Percentiles rank a stretch among this genome's conserved stretches.
These are phyloP conservation scores for Escallonia herrerae DNA, from an alignment of 129 eudicot species.

Conservation along the genomic window DNA sequence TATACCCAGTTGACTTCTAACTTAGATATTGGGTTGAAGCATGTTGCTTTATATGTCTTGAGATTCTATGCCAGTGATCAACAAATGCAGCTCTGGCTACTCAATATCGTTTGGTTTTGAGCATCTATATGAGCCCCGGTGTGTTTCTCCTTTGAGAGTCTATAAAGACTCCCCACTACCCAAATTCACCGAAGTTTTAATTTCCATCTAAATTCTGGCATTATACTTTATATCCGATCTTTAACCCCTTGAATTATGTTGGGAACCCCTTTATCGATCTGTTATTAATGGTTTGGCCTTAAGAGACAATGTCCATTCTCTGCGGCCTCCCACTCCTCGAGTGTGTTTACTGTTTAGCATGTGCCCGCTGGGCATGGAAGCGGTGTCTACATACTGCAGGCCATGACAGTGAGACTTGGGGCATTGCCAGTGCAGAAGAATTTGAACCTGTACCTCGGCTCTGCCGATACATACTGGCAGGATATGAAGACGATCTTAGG, in stretches of 20 bases:
- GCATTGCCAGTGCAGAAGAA: slow-evolving; percentile 63
- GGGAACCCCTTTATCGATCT: background rate
- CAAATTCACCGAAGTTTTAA: no score
- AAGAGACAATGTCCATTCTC: slow-evolving; percentile 58
- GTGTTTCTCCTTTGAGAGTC: background rate
- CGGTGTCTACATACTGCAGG: slow-evolving; percentile 76
- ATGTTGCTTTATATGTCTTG: background rate
- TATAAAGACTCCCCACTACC: no score
- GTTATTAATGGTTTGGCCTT: slow-evolving; percentile 1
- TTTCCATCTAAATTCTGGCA: background rate
- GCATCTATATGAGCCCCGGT: background rate
- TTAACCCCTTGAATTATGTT: background rate
- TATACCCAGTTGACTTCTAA: background rate
- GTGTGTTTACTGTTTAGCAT: slow-evolving; percentile 82
- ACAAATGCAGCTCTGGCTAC: background rate
- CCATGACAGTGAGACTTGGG: slow-evolving; percentile 91
- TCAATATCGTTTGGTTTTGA: background rate
- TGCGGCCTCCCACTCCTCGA: slow-evolving; percentile 88
- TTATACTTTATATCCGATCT: background rate
- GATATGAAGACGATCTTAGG: slow-evolving; percentile 77
- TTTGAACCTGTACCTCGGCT: slow-evolving; percentile 93
- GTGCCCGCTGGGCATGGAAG: slow-evolving; percentile 96
- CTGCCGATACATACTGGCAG: slow-evolving; percentile 70
- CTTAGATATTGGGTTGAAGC: background rate
- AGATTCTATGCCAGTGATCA: background rate